Conservation (phyloP, 1,139 yeast genomes). For the Hansenula lynferdii region DNA sequence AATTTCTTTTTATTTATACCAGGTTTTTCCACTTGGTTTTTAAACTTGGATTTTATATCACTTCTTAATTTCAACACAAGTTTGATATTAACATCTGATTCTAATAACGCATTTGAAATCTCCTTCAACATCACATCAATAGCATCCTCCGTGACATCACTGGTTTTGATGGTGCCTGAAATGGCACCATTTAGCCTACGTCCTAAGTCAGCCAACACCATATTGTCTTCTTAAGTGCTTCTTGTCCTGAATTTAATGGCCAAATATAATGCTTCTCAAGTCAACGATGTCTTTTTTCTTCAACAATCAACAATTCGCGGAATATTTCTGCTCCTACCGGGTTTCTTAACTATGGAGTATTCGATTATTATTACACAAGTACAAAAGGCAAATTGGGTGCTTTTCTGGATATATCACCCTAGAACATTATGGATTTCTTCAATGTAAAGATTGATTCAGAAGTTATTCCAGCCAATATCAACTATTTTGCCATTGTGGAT, state of each 20-base stretch:
- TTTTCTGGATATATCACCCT: no score
- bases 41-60: constrained; percentile 56
- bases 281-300: no score
- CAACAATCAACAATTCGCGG: no score
- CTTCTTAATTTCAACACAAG: constrained; percentile 76
- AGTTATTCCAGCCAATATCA: constrained; percentile 7
- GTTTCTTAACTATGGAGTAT: no score
- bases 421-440: constrained; percentile 21
- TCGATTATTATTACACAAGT: no score
- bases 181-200: constrained; percentile 77
- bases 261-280: no score
- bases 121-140: constrained; percentile 75
- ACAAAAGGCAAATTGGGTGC: no score
- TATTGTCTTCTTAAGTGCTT: no score
- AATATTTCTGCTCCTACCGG: no score
- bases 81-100: constrained; percentile 86
- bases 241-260: no score
- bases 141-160: constrained; percentile 54
- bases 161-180: constrained; percentile 59
- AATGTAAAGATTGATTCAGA: constrained; percentile 12
- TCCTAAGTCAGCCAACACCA: constrained; percentile 97
- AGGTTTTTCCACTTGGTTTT: constrained; percentile 27
- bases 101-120: constrained; percentile 83
- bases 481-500: constrained; percentile 16
- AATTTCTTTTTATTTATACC: constrained; percentile 62